Evolutionary conservation across 495 filamentous ascomycete genomes (phyloP), one percentile per base, ranked within the genome.

Genomic region (Hapsidospora chrysogenum): DNA sequence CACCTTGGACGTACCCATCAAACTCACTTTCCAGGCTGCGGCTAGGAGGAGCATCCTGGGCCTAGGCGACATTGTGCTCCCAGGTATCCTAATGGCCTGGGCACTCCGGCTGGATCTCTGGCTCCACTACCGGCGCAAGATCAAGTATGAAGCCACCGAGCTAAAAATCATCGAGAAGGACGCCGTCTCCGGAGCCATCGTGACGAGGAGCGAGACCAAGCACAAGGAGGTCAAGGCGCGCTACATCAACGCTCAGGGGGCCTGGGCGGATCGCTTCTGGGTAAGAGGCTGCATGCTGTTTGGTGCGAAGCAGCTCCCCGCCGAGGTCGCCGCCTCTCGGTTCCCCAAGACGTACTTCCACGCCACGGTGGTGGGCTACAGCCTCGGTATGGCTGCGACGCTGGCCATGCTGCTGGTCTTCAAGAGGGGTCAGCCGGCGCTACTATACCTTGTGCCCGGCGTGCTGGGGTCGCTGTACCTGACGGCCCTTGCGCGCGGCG

Each of bases 321-420:
- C 50, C 13, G 58, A 45, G 41, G 54, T 56, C 35, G 61, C 52
- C 9, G 63, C 60, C 1, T 47, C 61, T 20, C 40, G 50, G 27
- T 97, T 97, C 42, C 70, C 76, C 7, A 96, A 93, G 50, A 66
- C 75, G 0, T 97, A 96, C 50, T 97, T 97, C 56, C 70, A 74
- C 36, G 78, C 85, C 9, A 70, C 76, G 15, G 23, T 96, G 29
- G 42, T 69, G 7, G 89, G 92, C 0, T 97, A 97, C 53, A 38
- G 80, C 1, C 13, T 75, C 11, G 85, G 82, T 3, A 85, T 96
- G 80, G 22, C 85, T 4, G 53, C 63, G 6, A 95, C 87, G 1
- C 50, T 95, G 19, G 57, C 63, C 1, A 78, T 85, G 22, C 80
- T 96, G 63, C 64, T 85, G 21, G 57, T 79, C 15, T 86, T 66